Conservation (phyloP, 2,329 filamentous ascomycete genomes). For the Arthrobotrys megalospora region DNA sequence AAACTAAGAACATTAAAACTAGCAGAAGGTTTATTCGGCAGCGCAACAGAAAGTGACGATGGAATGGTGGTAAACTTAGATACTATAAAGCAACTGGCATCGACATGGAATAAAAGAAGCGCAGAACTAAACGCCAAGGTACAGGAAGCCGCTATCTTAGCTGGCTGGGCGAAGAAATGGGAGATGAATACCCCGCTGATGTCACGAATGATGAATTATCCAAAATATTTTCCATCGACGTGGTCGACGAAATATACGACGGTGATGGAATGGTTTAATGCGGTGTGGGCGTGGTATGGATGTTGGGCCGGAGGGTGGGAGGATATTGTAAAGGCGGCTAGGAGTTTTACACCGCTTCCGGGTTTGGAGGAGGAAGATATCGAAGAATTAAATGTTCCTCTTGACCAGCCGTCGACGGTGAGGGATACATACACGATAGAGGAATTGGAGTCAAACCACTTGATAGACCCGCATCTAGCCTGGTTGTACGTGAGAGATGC, state of each 20-base stretch:
- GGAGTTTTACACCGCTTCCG: neutral
- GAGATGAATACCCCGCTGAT: neutral
- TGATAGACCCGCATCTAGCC: neutral
- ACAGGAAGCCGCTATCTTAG: neutral
- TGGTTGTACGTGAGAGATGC: neutral
- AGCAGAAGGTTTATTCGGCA: neutral
- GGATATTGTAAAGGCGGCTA: neutral
- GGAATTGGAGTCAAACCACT: neutral
- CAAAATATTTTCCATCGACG: neutral
- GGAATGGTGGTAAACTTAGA: neutral
- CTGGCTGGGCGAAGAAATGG: neutral
- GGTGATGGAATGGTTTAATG: neutral
- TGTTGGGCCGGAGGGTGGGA: neutral
- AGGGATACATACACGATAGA: neutral
- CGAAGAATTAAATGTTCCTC: neutral
- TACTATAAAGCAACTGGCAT: neutral
- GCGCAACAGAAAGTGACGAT: neutral
- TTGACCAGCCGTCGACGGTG: neutral
- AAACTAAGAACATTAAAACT: neutral
- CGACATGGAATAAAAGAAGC: neutral
- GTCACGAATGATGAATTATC: neutral
- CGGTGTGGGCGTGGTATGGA: conserved; percentile 10
- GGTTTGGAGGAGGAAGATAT: neutral
- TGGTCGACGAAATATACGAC: neutral
- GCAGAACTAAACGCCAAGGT: neutral